These are phyloP conservation scores for button mushroom (Agaricus bisporus) DNA, from an alignment of 768 basidiomycete species.

Conservation along the genomic window DNA sequence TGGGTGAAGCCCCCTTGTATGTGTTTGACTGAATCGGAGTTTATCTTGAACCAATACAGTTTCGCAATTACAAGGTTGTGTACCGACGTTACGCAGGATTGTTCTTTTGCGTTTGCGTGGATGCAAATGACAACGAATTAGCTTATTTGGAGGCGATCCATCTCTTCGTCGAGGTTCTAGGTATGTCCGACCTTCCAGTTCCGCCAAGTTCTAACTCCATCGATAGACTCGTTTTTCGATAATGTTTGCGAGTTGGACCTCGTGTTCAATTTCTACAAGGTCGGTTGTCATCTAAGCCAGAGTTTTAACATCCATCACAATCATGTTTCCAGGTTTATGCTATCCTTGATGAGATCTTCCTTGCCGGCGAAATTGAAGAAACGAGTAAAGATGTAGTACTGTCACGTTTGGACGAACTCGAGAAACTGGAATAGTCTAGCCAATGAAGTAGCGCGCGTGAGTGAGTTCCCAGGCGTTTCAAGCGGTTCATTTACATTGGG, in stretches of 20 bases:
- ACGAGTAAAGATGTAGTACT: conserved; percentile 96
- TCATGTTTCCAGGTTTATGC: conserved; percentile 73
- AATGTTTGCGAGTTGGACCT: conserved; percentile 98
- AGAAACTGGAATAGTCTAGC: conserved; percentile 72
- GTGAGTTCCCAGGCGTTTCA: not conserved
- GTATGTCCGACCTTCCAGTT: conserved; percentile 37
- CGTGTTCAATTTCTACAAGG: conserved; percentile 99
- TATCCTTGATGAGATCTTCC: conserved; percentile 95
- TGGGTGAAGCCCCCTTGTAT: not conserved
- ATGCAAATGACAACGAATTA: conserved; percentile 97
- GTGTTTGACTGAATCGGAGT: not conserved
- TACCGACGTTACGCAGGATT: conserved; percentile 96
- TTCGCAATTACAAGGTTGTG: conserved; percentile 96
- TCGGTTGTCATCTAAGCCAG: conserved; percentile 19
- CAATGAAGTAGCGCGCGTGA: not conserved
- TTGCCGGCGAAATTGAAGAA: conserved; percentile 98
- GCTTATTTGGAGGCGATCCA: conserved; percentile 98
- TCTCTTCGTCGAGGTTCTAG: conserved; percentile 95
- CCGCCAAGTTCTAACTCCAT: not conserved
- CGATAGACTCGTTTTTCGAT: conserved; percentile 91
- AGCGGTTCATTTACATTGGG: not conserved
- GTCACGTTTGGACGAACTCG: conserved; percentile 82
- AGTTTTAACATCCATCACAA: not conserved
- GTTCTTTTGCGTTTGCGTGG: conserved; percentile 97
- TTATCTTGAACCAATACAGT: conserved; percentile 41